Conservation (phyloP, 257 asterid species). For the Anisodus acutangulus region DNA sequence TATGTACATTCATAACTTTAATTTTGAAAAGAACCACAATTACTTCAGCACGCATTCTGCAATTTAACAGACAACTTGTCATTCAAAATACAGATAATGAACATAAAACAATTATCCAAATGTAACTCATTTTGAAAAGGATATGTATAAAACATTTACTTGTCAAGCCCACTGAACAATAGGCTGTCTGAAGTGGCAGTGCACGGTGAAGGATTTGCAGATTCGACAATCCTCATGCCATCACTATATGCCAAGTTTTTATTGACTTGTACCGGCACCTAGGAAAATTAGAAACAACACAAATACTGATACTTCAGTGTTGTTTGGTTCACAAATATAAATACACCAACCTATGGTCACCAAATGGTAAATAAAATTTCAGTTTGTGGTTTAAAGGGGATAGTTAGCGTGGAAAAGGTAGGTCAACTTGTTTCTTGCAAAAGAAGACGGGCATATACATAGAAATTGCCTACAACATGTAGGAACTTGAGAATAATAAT, state of each 20-base stretch:
- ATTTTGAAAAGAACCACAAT: not conserved
- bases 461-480: not conserved
- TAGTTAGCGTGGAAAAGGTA: not conserved
- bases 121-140: not conserved
- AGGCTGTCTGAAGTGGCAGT: conserved; percentile 38
- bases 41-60: not conserved
- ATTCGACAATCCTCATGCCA: conserved; percentile 56
- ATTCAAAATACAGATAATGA: not conserved
- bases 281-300: not conserved
- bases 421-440: not conserved
- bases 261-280: conserved; percentile 67
- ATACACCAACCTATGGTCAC: not conserved
- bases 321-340: not conserved
- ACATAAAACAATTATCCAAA: not conserved
- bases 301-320: not conserved
- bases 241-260: conserved; percentile 54
- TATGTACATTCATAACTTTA: not conserved
- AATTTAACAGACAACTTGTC: not conserved
- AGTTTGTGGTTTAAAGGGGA: conserved; percentile 12
- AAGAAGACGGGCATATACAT: not conserved
- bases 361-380: not conserved
- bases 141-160: conserved; percentile 31
- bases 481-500: not conserved
- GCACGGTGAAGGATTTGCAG: conserved; percentile 40
- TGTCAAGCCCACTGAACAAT: conserved; percentile 43